Evolutionary conservation across 2,329 filamentous ascomycete genomes (phyloP), one percentile per base, ranked within the genome.

Genomic region (Sporothrix inflata): DNA sequence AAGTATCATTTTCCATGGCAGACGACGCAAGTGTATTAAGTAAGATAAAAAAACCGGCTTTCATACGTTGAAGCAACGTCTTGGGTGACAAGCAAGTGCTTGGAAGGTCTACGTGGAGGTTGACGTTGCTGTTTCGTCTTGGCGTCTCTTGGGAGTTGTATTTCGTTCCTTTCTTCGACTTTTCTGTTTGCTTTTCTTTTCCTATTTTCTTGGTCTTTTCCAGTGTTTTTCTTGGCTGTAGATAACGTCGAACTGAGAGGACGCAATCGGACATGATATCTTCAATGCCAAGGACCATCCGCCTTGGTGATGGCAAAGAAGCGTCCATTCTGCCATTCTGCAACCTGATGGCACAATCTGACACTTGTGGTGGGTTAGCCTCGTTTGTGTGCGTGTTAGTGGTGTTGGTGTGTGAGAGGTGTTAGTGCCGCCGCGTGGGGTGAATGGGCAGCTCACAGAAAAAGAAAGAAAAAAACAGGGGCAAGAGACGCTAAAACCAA

Each of bases 371-470:
- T 47, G 12, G 14, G 40, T 51, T 38, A 67, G 65, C 27, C 7
- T 40, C 9, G 14, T 30, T 69, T 42, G 19, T 24, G 30, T 14
- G 27, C n/a, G 38, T 65, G 60, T 45, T 27, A 65, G 14, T 60
- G 9, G 14, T 6, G 14, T 47, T 45, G n/a, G 53, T 24, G 63
- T 67, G 42, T 49, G n/a, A 67, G 40, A 47, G 19, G 63, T 67
- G 42, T 49, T 34, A 67, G 40, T 60, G 19, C 19, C n/a, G 57
- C 30, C 30, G 69, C 69, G 57, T 70, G 69, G 69, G 69, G 55
- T 38, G n/a, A 34, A 34, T 6, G n/a, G n/a, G n/a, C n/a, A n/a
- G n/a, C n/a, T n/a, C n/a, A n/a, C n/a, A n/a, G n/a, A n/a, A n/a
- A n/a, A n/a, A n/a, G n/a, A n/a, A n/a, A 34, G 30, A 34, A 34